These are phyloP conservation scores for Zoysia matrella DNA, from an alignment of 202 grass and related monocot genomes.

Conservation along the genomic window DNA sequence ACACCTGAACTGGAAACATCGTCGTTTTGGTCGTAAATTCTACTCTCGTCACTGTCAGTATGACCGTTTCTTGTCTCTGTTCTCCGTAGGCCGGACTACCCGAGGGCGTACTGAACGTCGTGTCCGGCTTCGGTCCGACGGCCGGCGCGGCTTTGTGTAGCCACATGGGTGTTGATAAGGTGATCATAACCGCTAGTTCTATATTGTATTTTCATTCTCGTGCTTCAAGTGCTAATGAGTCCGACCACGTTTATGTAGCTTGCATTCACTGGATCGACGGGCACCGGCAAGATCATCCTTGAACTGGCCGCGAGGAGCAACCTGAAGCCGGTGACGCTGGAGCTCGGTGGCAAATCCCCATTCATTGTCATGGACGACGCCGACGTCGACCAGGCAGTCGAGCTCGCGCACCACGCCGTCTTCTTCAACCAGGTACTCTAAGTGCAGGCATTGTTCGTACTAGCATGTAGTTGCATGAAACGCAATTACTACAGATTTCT, in stretches of 20 bases:
- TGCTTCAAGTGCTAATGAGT: background rate
- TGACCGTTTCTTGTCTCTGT: too few relatives aligned
- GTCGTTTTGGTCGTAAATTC: background rate
- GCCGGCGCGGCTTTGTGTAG: slow-evolving; percentile 64
- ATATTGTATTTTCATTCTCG: background rate
- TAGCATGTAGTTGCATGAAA: background rate
- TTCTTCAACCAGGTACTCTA: slow-evolving; percentile 73
- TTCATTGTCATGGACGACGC: too few relatives aligned
- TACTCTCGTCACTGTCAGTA: background rate
- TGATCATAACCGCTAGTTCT: background rate
- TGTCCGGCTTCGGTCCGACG: slow-evolving; percentile 72
- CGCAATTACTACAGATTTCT: background rate
- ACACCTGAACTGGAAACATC: too few relatives aligned
- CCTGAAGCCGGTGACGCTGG: too few relatives aligned
- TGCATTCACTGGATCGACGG: slow-evolving; percentile 81
- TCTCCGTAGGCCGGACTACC: slow-evolving; percentile 56
- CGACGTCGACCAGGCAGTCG: too few relatives aligned
- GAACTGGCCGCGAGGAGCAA: slow-evolving; percentile 41
- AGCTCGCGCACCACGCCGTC: slow-evolving; percentile 46
- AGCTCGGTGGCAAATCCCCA: too few relatives aligned
- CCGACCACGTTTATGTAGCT: slow-evolving; percentile 30
- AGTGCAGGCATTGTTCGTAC: too few relatives aligned
- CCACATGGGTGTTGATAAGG: slow-evolving; percentile 85
- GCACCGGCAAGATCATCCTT: slow-evolving; percentile 60
- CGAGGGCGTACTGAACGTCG: slow-evolving; percentile 66